A percentile compares a stretch with the other conserved stretches of the same genome.
Conservation (phyloP, 2,329 filamentous ascomycete species). For the Talaromyces sp. region DNA sequence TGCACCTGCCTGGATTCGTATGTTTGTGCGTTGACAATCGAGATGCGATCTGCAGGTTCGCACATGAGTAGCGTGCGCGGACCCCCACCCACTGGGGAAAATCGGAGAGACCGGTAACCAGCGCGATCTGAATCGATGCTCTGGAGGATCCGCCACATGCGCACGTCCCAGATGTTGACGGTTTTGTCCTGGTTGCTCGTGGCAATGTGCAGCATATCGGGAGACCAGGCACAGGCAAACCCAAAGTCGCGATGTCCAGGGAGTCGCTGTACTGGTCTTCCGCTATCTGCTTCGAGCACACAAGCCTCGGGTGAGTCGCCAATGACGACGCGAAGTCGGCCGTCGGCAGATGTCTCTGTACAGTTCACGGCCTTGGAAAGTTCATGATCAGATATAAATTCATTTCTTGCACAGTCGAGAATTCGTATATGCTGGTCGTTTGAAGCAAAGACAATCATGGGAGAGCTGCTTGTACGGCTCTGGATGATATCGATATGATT, state of each 20-base stretch:
- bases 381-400: constrained; percentile 33
- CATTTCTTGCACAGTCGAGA: constrained; percentile 48
- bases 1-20: constrained; percentile 39
- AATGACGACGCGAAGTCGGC: constrained; percentile 41
- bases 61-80: constrained; percentile 39
- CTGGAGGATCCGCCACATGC: constrained; percentile 36
- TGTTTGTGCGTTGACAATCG: constrained; percentile 40
- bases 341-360: constrained; percentile 40
- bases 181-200: constrained; percentile 45
- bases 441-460: constrained; percentile 52
- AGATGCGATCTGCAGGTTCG: constrained; percentile 42
- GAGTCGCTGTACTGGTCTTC: constrained; percentile 33
- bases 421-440: constrained; percentile 54
- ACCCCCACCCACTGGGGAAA: constrained; percentile 41
- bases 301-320: constrained; percentile 40
- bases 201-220: constrained; percentile 44
- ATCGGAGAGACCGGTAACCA: constrained; percentile 40
- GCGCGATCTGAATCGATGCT: constrained; percentile 42
- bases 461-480: constrained; percentile 44
- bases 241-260: constrained; percentile 40
- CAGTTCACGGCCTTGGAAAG: constrained; percentile 41
- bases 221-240: constrained; percentile 45
- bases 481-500: constrained; percentile 55
- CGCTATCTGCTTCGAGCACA: constrained; percentile 41
- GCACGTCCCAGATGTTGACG: constrained; percentile 43